Percentiles rank a stretch among this genome's conserved stretches.
Conservation (phyloP, 768 basidiomycete genomes). For the Symmetrospora coprosmae region DNA sequence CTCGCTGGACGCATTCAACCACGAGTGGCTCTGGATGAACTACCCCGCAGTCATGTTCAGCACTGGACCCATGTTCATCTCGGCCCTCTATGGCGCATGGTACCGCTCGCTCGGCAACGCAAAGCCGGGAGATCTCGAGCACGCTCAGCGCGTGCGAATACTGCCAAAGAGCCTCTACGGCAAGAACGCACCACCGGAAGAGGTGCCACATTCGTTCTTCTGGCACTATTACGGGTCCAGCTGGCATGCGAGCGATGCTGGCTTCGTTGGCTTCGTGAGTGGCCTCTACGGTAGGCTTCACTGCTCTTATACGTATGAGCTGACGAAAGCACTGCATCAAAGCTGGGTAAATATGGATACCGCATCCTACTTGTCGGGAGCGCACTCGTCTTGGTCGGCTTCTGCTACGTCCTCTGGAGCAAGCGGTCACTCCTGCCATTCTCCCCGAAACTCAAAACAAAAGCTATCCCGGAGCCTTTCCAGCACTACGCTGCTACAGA, state of each 20-base stretch:
- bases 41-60: constrained; percentile 99
- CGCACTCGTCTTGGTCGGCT: constrained; percentile 5
- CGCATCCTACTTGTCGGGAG: constrained; percentile 6
- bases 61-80: constrained; percentile 97
- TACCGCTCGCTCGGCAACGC: not conserved
- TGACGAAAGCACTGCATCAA: too few species aligned
- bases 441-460: not conserved
- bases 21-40: constrained; percentile 72
- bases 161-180: constrained; percentile 93
- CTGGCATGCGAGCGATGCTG: constrained; percentile 96
- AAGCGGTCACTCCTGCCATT: not conserved
- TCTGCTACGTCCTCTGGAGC: constrained; percentile 11
- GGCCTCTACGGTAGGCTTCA: too few species aligned
- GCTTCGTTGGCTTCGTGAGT: constrained; percentile 77
- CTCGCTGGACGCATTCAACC: constrained; percentile 77
- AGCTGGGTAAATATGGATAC: constrained; percentile 18
- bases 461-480: not conserved
- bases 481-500: too few species aligned
- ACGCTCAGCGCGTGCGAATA: constrained; percentile 54
- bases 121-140: not conserved
- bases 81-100: constrained; percentile 81
- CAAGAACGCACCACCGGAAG: constrained; percentile 71
- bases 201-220: constrained; percentile 85
- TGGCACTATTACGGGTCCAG: constrained; percentile 95
- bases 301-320: not conserved